A percentile compares a stretch with the other conserved stretches of the same genome.
These are phyloP conservation scores for Sporothrix globosa DNA, from an alignment of 2,329 filamentous ascomycete species.

Conservation along the genomic window DNA sequence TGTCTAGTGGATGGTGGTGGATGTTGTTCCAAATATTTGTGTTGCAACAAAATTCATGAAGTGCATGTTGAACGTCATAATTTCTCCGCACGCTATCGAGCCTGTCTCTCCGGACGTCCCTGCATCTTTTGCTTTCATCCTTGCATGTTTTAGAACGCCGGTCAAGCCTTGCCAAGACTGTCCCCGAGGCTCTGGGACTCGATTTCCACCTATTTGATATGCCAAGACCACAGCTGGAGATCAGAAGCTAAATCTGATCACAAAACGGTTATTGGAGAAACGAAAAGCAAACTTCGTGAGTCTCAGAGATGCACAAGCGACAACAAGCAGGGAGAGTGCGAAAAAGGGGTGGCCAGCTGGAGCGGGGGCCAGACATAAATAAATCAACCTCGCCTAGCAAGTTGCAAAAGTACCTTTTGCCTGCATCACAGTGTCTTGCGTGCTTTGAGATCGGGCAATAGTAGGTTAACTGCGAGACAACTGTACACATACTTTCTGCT, in stretches of 20 bases:
- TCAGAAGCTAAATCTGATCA: neutral
- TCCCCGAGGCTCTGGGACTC: too few species aligned
- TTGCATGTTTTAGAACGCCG: neutral
- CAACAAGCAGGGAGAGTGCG: neutral
- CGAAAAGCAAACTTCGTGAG: neutral
- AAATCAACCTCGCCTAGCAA: neutral
- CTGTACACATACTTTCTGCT: neutral
- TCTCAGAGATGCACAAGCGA: neutral
- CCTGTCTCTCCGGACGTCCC: too few species aligned
- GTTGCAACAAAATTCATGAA: neutral
- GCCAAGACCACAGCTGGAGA: neutral
- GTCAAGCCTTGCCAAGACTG: conserved; percentile 10
- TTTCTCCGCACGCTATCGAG: too few species aligned
- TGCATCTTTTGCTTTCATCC: neutral
- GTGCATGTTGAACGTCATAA: neutral
- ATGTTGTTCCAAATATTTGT: too few species aligned
- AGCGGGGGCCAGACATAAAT: neutral
- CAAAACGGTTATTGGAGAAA: too few species aligned
- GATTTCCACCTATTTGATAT: neutral
- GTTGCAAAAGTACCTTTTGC: neutral
- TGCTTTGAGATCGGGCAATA: neutral
- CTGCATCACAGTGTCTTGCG: neutral
- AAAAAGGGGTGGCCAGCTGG: neutral
- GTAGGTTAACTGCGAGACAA: neutral
- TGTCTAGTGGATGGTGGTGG: too few species aligned